Conservation (phyloP, 805 yeast genomes). For the Saccharomyces paradoxus region DNA sequence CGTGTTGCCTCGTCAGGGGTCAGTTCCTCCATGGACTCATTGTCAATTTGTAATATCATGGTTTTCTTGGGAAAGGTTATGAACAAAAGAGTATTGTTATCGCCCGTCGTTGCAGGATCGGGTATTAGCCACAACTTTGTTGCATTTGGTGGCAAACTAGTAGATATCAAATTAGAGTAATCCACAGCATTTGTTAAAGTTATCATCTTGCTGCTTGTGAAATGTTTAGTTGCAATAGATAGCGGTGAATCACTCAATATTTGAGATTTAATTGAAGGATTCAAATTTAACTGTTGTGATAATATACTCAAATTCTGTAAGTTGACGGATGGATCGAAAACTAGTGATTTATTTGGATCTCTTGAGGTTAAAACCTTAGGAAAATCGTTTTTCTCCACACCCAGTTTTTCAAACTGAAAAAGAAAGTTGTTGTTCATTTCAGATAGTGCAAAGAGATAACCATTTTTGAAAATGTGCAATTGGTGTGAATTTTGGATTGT, state of each 20-base stretch:
- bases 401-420: constrained; percentile 75
- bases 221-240: constrained; percentile 23
- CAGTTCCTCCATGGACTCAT: constrained; percentile 60
- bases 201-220: constrained; percentile 33
- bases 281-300: constrained; percentile 36
- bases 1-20: constrained; percentile 60
- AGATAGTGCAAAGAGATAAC: constrained; percentile 62
- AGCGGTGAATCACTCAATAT: constrained; percentile 26
- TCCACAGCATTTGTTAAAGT: constrained; percentile 48
- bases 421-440: constrained; percentile 55
- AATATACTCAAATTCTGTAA: constrained; percentile 54
- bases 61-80: constrained; percentile 18
- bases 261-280: constrained; percentile 45
- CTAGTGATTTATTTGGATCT: constrained; percentile 26
- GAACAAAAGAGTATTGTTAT: constrained; percentile 20
- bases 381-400: constrained; percentile 46
- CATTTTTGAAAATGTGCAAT: constrained; percentile 60
- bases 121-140: constrained; percentile 53
- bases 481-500: constrained; percentile 53
- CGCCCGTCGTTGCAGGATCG: constrained; percentile 29
- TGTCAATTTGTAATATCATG: constrained; percentile 18
- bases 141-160: constrained; percentile 66
- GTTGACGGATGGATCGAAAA: constrained; percentile 25
- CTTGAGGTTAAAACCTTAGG: constrained; percentile 24
- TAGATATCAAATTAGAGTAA: constrained; percentile 55